Evolutionary conservation across 2,329 filamentous ascomycete species (phyloP).

Genomic region (Nigrograna mackinnonii): DNA sequence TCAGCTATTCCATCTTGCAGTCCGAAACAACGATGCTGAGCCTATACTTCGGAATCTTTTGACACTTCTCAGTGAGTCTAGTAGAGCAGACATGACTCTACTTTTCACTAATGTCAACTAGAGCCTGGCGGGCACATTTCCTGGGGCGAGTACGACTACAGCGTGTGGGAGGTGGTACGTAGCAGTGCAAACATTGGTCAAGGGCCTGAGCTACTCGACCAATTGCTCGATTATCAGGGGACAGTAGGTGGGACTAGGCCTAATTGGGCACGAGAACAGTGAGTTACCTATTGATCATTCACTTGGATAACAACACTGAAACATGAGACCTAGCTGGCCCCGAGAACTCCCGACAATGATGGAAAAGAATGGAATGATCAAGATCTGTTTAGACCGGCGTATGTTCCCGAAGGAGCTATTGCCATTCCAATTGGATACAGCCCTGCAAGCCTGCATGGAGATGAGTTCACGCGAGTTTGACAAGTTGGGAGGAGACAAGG

Average conservation of each 20-base stretch:
- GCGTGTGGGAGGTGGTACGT: neutral
- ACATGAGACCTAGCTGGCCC: neutral
- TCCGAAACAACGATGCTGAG: neutral
- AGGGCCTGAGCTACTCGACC: neutral
- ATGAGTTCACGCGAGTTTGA: neutral
- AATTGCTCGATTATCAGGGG: neutral
- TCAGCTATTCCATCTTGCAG: neutral
- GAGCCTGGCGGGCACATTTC: slow-evolving; percentile 2
- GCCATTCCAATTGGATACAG: neutral
- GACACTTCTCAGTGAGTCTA: slow-evolving; percentile 1
- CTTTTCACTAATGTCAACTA: neutral
- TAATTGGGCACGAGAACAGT: neutral
- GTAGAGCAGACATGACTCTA: neutral
- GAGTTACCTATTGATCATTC: neutral
- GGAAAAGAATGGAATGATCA: neutral
- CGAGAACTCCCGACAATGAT: neutral
- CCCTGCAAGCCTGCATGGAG: neutral
- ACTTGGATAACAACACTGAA: neutral
- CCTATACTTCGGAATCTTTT: slow-evolving; percentile 2
- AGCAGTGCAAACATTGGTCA: neutral
- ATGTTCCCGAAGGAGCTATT: neutral
- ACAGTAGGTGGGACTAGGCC: neutral
- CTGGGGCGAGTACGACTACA: slow-evolving; percentile 5
- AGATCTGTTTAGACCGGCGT: neutral
- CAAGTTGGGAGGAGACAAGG: neutral